phyloP scores from a whole-genome alignment of 208 protist genomes.

The Jaenimonas drosophilae region DNA sequence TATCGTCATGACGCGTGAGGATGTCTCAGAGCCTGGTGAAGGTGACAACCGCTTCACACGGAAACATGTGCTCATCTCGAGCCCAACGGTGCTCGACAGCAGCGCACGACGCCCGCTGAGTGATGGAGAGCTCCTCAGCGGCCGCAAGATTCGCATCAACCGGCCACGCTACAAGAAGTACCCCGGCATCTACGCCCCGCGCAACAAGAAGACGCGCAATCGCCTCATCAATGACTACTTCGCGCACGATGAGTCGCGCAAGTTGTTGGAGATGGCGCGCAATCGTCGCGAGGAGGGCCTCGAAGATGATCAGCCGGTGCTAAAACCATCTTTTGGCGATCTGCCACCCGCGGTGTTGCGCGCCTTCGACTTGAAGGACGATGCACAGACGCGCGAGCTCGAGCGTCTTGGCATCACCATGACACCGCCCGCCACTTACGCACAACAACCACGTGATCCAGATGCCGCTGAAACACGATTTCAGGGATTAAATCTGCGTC shows the following conservation, averaged over 20 bases:
- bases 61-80: conserved; percentile 38
- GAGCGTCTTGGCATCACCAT: conserved; percentile 18
- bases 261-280: conserved; percentile 38
- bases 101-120: conserved; percentile 58
- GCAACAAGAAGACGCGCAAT: conserved; percentile 69
- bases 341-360: conserved; percentile 41
- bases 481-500: conserved; percentile 48
- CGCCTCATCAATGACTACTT: conserved; percentile 79
- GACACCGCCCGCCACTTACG: conserved; percentile 8
- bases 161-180: conserved; percentile 72
- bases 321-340: conserved; percentile 38
- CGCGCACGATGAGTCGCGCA: conserved; percentile 29
- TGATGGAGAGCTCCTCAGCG: conserved; percentile 28
- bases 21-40: conserved; percentile 70
- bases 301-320: conserved; percentile 10
- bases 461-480: conserved; percentile 64
- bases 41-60: conserved; percentile 46
- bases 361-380: conserved; percentile 57
- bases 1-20: conserved; percentile 68
- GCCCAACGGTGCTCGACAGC: conserved; percentile 65
- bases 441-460: conserved; percentile 19
- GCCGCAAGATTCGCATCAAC: conserved; percentile 33
- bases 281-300: conserved; percentile 21
- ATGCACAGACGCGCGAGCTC: conserved; percentile 34
- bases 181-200: conserved; percentile 65